Conservation (phyloP, 495 filamentous ascomycete genomes). For the Filosporella fistucella region DNA sequence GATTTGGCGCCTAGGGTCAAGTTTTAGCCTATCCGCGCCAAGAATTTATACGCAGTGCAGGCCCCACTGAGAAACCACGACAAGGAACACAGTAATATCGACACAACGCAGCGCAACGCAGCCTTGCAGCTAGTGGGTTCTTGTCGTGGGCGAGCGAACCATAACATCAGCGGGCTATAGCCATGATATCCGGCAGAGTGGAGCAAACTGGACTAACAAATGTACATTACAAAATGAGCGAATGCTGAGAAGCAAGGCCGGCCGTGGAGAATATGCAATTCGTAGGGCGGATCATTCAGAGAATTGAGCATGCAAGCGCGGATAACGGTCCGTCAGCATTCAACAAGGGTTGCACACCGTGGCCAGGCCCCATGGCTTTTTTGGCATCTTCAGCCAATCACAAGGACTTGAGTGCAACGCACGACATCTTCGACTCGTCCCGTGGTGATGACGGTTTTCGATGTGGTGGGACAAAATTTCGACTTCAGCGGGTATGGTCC, state of each 20-base stretch:
- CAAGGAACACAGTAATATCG: neutral
- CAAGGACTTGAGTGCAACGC: conserved; percentile 5
- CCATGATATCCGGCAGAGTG: conserved; percentile 6
- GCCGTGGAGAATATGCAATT: conserved; percentile 7
- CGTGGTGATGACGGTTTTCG: neutral
- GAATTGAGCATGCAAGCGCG: conserved; percentile 16
- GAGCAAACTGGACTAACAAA: no score
- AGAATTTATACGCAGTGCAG: conserved; percentile 19
- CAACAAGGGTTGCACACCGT: conserved; percentile 11
- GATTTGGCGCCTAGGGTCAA: conserved; percentile 16
- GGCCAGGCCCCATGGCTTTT: neutral
- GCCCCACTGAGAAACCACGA: conserved; percentile 8
- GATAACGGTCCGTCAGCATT: conserved; percentile 23
- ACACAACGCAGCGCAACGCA: neutral
- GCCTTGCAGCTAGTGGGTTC: conserved; percentile 10
- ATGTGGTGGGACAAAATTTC: neutral
- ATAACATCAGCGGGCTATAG: conserved; percentile 2
- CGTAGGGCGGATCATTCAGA: conserved; percentile 22
- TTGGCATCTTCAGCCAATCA: conserved; percentile 16
- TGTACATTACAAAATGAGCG: no score
- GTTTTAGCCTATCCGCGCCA: conserved; percentile 15
- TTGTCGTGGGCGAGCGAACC: conserved; percentile 12
- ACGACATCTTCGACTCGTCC: conserved; percentile 17
- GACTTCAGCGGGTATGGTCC: neutral
- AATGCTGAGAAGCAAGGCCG: no score